A percentile compares a stretch with the other conserved stretches of the same genome.
These are phyloP conservation scores for Xeromyces bisporus DNA, from an alignment of 495 filamentous ascomycete species.

Conservation along the genomic window DNA sequence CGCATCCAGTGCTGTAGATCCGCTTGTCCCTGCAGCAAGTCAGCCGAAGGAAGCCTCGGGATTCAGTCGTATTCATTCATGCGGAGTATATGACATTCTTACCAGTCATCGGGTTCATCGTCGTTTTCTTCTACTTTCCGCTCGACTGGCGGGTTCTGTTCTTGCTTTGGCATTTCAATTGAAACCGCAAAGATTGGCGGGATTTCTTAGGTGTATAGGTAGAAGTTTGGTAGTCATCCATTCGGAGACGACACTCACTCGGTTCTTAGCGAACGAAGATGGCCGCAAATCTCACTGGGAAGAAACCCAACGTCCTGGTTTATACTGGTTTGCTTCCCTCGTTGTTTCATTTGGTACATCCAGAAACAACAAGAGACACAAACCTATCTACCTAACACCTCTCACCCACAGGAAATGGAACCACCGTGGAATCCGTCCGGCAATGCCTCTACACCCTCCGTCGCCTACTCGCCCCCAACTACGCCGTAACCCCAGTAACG, in stretches of 20 bases:
- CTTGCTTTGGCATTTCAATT: conserved; percentile 29
- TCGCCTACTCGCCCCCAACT: conserved; percentile 77
- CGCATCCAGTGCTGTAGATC: conserved; percentile 91
- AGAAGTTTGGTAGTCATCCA: background rate
- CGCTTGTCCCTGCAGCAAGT: conserved; percentile 79
- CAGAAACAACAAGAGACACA: conserved; percentile 4
- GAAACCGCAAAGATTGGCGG: background rate
- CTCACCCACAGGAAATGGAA: conserved; percentile 70
- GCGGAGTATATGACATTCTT: too few relatives aligned
- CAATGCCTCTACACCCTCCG: conserved; percentile 81
- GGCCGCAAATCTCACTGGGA: conserved; percentile 35
- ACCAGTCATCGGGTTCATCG: conserved; percentile 95
- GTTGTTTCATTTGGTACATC: background rate
- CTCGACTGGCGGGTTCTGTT: conserved; percentile 17
- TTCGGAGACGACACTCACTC: background rate
- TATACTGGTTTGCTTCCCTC: conserved; percentile 49
- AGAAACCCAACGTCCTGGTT: conserved; percentile 69
- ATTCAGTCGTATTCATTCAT: too few relatives aligned
- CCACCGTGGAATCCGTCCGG: conserved; percentile 71
- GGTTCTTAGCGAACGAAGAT: conserved; percentile 6
- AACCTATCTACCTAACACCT: conserved; percentile 2
- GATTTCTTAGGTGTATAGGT: conserved; percentile 1
- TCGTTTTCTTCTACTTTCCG: conserved; percentile 52
- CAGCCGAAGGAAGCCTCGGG: conserved; percentile 3
- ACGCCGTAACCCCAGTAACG: conserved; percentile 77